Base-by-base conservation (phyloP, 2,329 filamentous ascomycete genomes). In the Teratosphaeria epicoccoides region DNA sequence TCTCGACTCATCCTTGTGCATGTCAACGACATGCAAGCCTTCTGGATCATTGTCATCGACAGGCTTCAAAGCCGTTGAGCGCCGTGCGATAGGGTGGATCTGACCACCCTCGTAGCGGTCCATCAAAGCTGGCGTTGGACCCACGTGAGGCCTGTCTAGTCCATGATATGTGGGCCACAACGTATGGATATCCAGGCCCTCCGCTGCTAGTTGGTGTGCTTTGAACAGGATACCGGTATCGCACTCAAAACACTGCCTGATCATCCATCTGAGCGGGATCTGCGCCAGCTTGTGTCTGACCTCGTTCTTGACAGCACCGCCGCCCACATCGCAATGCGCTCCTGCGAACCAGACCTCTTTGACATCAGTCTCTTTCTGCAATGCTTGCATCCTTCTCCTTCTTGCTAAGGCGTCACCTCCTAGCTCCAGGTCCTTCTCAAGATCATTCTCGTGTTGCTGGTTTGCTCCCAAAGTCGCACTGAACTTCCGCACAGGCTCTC, bases 181-280 rank as follows among this genome's bases (percentile, higher is more conserved):
- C 3, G 66, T 68, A 14, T 68, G 67, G 0, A 74, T 63, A 50
- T 75, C 72, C 2, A 74, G 56, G 0, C 72, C 72, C 20, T 65
- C 61, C 47, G 72, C 70, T 1, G 70, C 70, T 1, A 75, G 66
- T 2, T 58, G 55, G 5, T 64, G 63, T 0, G 69, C 66, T 37
- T 67, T 63, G 63, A 74, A 74, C 17, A 73, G 56, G 29, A 75
- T 73, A 1, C 71, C 72, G 0, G 72, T 73, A 47, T 74, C 60
- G 61, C 71, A 73, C 55, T 72, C 70, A 56, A 75, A 75, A 52
- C 68, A 71, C 56, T 75, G 71, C 20, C 72, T 65, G 10, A 75
- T 64, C 72, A 75, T 75, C 73, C 73, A 75, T 2, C 72, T 67
- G 2, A 75, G 63, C 4, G 72, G 72, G 12, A 74, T 74, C 2